Conservation (phyloP, 345 rosid species). For the Durio zibethinus region DNA sequence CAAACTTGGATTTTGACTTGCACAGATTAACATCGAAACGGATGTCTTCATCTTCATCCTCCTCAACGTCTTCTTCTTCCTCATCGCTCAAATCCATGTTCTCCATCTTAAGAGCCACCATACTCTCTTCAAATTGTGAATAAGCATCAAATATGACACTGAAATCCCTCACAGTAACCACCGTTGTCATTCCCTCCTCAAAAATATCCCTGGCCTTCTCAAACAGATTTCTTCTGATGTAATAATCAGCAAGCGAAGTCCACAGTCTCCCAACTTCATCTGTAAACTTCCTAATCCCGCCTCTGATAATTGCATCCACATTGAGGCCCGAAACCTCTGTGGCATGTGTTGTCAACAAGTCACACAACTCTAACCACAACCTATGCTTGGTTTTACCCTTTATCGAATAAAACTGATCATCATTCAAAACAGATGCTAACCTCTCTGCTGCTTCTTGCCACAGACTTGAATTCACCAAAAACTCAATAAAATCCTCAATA, state of each 20-base stretch:
- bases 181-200: constrained; percentile 97
- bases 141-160: constrained; percentile 89
- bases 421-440: constrained; percentile 85
- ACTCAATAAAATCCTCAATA: constrained; percentile 88
- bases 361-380: constrained; percentile 92
- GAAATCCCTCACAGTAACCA: constrained; percentile 89
- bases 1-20: constrained; percentile 50
- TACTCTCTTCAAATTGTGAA: constrained; percentile 76
- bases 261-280: constrained; percentile 93
- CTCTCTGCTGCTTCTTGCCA: constrained; percentile 95
- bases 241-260: constrained; percentile 97
- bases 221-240: constrained; percentile 72
- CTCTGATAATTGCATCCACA: constrained; percentile 92
- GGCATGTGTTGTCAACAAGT: constrained; percentile 77
- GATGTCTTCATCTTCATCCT: constrained; percentile 62
- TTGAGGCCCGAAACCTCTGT: constrained; percentile 81
- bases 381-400: constrained; percentile 89
- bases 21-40: constrained; percentile 51
- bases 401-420: constrained; percentile 72
- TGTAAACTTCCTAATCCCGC: constrained; percentile 89
- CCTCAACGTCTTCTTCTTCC: constrained; percentile 45
- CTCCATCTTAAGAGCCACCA: constrained; percentile 72
- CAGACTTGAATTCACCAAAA: constrained; percentile 68
- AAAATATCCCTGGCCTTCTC: constrained; percentile 93
- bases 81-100: constrained; percentile 40